Conservation (phyloP, 495 filamentous ascomycete genomes). For the Hypoxylon rickii region DNA sequence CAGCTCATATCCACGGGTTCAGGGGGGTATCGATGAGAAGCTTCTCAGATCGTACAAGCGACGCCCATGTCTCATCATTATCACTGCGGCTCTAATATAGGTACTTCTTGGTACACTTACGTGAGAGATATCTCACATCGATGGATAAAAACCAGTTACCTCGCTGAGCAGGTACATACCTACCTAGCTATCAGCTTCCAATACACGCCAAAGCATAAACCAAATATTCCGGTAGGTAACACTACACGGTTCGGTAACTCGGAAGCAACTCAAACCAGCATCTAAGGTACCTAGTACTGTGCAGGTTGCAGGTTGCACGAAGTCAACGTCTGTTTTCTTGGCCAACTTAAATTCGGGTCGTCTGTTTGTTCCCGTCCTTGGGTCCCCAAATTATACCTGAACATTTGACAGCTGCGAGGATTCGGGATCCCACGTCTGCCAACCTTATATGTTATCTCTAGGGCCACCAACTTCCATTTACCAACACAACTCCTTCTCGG, state of each 20-base stretch:
- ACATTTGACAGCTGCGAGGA: slow-evolving; percentile 16
- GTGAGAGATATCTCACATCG: slow-evolving; percentile 8
- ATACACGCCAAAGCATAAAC: background rate
- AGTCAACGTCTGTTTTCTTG: no score
- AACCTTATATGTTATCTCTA: background rate
- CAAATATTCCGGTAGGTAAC: slow-evolving; percentile 6
- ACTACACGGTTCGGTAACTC: no score
- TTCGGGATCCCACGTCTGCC: slow-evolving; percentile 19
- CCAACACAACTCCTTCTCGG: slow-evolving; percentile 1
- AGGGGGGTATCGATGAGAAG: slow-evolving; percentile 6
- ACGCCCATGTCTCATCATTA: slow-evolving; percentile 8
- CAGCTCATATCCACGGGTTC: background rate
- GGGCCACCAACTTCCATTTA: slow-evolving; percentile 4
- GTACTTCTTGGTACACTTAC: background rate
- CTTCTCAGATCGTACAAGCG: slow-evolving; percentile 19
- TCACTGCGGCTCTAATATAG: slow-evolving; percentile 26
- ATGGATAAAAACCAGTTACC: no score
- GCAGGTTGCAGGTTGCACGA: no score
- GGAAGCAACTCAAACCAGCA: no score
- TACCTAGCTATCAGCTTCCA: slow-evolving; percentile 1
- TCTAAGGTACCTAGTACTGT: no score
- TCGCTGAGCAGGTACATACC: no score
- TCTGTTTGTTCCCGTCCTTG: slow-evolving; percentile 19
- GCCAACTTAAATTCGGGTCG: no score
- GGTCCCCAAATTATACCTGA: slow-evolving; percentile 6